Evolutionary conservation across 345 rosid genomes (phyloP).

Genomic region (Boechera divaricarpa): DNA sequence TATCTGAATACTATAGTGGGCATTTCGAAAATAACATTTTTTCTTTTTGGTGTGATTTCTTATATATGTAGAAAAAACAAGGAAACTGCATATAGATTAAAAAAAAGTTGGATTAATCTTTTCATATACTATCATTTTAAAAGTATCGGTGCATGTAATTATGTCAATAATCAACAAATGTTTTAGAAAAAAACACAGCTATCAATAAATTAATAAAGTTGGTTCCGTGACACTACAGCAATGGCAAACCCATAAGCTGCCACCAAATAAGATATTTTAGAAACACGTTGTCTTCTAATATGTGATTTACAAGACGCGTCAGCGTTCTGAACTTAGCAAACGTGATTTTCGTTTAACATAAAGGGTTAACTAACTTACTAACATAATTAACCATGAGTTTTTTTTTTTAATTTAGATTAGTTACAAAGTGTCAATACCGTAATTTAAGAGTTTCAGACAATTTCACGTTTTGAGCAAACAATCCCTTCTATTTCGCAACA

Average conservation of each 20-base stretch:
- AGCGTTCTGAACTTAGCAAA: slow-evolving; percentile 3
- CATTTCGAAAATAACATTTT: not conserved
- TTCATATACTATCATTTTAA: not conserved
- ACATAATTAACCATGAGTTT: not conserved
- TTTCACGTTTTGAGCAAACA: not conserved
- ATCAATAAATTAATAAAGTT: slow-evolving; percentile 19
- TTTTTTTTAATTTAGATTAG: not conserved
- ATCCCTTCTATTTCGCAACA: not conserved
- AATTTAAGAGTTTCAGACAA: not conserved
- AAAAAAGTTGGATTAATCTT: not conserved
- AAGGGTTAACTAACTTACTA: not conserved
- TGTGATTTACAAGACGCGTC: slow-evolving; percentile 33
- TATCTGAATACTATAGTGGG: not conserved
- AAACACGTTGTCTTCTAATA: slow-evolving; percentile 31
- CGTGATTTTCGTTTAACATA: not conserved
- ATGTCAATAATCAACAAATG: slow-evolving; percentile 2
- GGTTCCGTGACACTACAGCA: slow-evolving; percentile 34
- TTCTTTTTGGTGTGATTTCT: not conserved
- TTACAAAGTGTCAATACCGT: not conserved
- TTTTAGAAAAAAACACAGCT: not conserved
- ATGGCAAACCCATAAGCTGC: slow-evolving; percentile 31
- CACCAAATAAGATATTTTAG: slow-evolving; percentile 26
- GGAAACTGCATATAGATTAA: not conserved
- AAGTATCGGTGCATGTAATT: not conserved
- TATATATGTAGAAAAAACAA: not conserved